phyloP scores from a whole-genome alignment of 345 rosid genomes.

The Citrus mangshanensis region DNA sequence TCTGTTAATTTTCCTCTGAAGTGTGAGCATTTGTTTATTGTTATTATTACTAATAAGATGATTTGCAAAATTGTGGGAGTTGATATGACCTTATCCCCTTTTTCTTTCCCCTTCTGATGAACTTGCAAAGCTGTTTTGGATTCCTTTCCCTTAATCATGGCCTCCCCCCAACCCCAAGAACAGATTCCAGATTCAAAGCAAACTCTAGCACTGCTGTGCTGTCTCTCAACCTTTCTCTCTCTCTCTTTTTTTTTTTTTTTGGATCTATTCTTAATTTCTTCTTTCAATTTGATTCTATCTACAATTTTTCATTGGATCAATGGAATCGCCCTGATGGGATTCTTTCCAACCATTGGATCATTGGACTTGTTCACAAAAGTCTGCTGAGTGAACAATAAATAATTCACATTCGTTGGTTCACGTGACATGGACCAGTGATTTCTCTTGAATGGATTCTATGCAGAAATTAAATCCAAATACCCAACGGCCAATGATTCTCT shows the following conservation, averaged over 20 bases:
- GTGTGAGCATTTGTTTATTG: too few relatives aligned
- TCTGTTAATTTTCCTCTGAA: too few relatives aligned
- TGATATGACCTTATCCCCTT: neutral
- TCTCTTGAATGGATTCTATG: neutral
- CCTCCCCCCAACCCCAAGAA: neutral
- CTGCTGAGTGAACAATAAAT: neutral
- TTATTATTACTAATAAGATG: neutral
- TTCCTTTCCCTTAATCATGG: neutral
- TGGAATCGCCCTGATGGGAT: neutral
- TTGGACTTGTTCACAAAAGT: neutral
- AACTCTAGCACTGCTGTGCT: neutral
- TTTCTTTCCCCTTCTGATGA: neutral
- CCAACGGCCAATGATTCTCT: neutral
- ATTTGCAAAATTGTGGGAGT: neutral
- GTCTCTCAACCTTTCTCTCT: neutral
- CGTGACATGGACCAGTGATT: neutral
- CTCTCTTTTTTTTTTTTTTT: too few relatives aligned
- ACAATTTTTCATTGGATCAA: neutral
- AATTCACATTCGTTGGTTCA: neutral
- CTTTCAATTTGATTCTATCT: neutral
- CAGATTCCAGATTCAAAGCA: neutral
- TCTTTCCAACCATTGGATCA: neutral
- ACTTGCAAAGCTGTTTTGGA: neutral
- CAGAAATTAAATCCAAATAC: neutral
- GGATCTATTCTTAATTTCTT: neutral